Evolutionary conservation across 345 rosid genomes (phyloP), one percentile per base, ranked within the genome.

Genomic region (Gossypium raimondii): DNA sequence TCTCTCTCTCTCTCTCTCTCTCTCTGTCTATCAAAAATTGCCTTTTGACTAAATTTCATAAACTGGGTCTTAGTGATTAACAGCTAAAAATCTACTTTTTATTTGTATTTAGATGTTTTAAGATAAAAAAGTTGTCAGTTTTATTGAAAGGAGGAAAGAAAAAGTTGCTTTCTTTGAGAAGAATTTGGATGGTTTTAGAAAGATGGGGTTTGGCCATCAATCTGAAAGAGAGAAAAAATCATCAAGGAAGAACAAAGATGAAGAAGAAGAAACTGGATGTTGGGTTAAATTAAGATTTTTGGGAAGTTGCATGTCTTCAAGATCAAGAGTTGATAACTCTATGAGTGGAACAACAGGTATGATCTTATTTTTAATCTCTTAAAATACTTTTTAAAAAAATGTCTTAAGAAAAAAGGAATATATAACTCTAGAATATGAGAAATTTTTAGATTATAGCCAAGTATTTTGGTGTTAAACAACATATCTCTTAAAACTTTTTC

Each of bases 301-400:
- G 66, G 87, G 83, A 73, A 71, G 88, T 55, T 91, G 92, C 80
- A 81, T 91, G 83, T 85, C 89, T 78, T 88, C 91, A 55, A 91
- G 94, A 83, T 91, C 97, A 81, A 91, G 86, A 81, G 94, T 91
- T 79, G 93, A 91, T 77, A 89, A 85, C 81, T 88, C 97, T 61
- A 65, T 83, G 77, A 87, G 91, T 81, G 88, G 91, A 45, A 72
- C 83, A 55, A 81, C 78, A 25, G 82, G 81, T 74, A 70, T 34
- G 41, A 34, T 34, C 41, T 34, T 34, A 34, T 34, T 34, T 34
- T 34, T 34, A 34, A 34, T 5, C 41, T 34, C 41, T 5, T 34
- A 34, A 34, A 34, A 34, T 34, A 34, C 41, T 5, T 34, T 34
- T 34, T 34, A 34, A 24, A 24, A 24, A 24, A 34, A 34, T 4